Conservation (phyloP, 2,329 filamentous ascomycete genomes). For the Hymenoscyphus scutula region DNA sequence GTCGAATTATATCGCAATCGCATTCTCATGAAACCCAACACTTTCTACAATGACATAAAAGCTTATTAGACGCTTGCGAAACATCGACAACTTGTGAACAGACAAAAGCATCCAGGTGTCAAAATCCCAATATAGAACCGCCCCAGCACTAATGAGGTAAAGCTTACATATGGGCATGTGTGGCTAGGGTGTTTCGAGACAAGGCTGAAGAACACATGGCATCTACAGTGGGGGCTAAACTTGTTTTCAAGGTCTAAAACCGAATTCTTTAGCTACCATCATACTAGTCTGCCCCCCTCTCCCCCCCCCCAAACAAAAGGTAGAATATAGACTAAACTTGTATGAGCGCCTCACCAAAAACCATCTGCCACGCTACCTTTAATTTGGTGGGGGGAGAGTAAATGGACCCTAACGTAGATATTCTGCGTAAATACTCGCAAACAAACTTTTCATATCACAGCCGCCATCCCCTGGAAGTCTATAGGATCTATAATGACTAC, state of each 20-base stretch:
- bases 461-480: no score
- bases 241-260: neutral
- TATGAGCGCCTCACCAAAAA: no score
- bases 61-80: neutral
- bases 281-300: no score
- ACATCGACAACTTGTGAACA: constrained; percentile 6
- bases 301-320: no score
- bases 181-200: constrained; percentile 9
- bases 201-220: constrained; percentile 16
- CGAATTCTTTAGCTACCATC: no score
- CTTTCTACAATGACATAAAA: neutral
- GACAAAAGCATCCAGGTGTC: constrained; percentile 6
- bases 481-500: no score
- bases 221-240: neutral
- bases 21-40: neutral
- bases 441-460: no score
- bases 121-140: constrained; percentile 16
- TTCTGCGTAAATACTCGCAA: no score
- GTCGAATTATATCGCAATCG: neutral
- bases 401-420: no score
- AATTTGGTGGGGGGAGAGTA: no score
- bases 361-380: no score
- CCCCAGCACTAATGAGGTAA: constrained; percentile 3
- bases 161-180: neutral
- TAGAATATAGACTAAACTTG: no score